These are phyloP conservation scores for Nothomitra cinnamomea DNA, from an alignment of 2,329 filamentous ascomycete genomes.

Conservation along the genomic window DNA sequence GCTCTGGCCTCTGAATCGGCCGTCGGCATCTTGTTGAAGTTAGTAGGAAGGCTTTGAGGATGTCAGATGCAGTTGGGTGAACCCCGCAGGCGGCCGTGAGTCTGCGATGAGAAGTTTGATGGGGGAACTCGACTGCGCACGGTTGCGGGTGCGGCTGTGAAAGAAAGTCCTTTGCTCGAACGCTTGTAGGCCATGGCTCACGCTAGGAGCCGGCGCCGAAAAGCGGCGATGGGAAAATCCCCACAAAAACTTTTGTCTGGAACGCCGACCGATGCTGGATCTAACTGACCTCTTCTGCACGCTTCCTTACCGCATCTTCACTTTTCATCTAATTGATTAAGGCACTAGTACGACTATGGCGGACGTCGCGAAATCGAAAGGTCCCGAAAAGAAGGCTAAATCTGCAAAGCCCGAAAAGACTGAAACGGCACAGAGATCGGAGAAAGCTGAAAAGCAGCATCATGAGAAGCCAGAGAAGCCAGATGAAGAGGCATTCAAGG, in stretches of 20 bases:
- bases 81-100: too few species aligned
- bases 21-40: background rate
- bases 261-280: background rate
- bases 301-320: background rate
- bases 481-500: conserved; percentile 71
- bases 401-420: conserved; percentile 51
- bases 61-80: too few species aligned
- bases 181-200: background rate
- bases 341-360: conserved; percentile 27
- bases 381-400: conserved; percentile 19
- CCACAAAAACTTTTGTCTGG: conserved; percentile 2
- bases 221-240: background rate
- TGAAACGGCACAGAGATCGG: conserved; percentile 12
- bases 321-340: background rate
- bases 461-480: conserved; percentile 58
- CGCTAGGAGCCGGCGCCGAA: background rate
- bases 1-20: background rate
- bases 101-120: background rate
- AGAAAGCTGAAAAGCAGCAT: conserved; percentile 21
- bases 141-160: background rate
- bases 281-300: background rate
- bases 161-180: background rate
- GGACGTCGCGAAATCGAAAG: conserved; percentile 26
- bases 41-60: too few species aligned
- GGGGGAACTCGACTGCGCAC: background rate